A percentile compares a stretch with the other conserved stretches of the same genome.
These are phyloP conservation scores for Plasmodium vivax DNA, from an alignment of 169 alveolate genomes.

Conservation along the genomic window DNA sequence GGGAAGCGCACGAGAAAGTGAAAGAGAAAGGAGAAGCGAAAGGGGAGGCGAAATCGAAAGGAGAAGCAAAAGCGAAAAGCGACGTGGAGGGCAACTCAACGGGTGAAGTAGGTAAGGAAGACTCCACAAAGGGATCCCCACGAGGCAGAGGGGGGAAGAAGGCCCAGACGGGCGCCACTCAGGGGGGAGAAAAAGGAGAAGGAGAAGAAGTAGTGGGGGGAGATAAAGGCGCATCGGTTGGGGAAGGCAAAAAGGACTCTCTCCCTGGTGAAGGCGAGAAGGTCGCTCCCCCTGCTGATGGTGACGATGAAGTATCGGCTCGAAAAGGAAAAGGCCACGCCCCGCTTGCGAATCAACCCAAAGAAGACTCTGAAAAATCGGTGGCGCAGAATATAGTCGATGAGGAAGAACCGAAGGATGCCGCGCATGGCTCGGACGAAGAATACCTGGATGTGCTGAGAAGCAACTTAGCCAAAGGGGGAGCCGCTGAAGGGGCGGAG, in stretches of 20 bases:
- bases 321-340: not conserved
- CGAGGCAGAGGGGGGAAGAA: not conserved
- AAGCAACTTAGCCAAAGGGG: not conserved
- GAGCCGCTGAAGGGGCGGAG: not conserved
- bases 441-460: constrained; percentile 31
- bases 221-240: not conserved
- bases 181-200: not conserved
- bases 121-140: not conserved
- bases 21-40: not conserved
- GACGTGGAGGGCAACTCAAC: not conserved
- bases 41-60: not conserved
- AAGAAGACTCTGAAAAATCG: not conserved
- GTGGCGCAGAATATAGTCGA: not conserved
- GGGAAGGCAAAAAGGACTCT: not conserved
- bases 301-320: not conserved
- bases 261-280: not conserved
- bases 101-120: not conserved
- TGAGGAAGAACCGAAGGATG: not conserved
- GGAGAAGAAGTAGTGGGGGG: not conserved
- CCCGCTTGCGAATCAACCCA: not conserved
- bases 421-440: constrained; percentile 18
- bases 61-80: not conserved
- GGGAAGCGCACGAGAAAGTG: not conserved
- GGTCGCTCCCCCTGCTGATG: not conserved
- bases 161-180: not conserved